phyloP scores from a whole-genome alignment of 1,284 basidiomycete genomes.

The Melampsora larici-populina region DNA sequence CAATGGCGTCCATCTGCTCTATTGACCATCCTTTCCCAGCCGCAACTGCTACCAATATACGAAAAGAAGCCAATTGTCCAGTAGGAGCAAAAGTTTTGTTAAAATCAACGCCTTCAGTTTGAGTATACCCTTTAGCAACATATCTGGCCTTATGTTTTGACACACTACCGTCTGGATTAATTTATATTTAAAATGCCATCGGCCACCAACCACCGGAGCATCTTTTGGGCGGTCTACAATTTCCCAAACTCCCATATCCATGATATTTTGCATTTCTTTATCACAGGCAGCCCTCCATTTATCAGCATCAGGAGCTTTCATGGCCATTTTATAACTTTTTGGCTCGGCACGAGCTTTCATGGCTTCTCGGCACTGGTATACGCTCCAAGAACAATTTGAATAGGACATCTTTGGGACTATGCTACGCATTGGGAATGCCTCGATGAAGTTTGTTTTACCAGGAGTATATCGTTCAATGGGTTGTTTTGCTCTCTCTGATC shows the following conservation, averaged over 20 bases:
- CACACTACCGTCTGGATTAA: background rate
- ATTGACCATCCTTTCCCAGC: too few relatives aligned
- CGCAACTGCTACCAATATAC: too few relatives aligned
- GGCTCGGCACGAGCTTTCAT: background rate
- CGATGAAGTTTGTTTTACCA: background rate
- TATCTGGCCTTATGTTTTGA: background rate
- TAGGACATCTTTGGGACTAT: too few relatives aligned
- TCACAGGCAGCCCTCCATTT: background rate
- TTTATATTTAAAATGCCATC: background rate
- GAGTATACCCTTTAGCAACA: too few relatives aligned
- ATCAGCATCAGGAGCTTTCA: background rate
- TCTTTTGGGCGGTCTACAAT: background rate
- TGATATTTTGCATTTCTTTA: too few relatives aligned
- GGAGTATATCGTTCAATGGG: too few relatives aligned
- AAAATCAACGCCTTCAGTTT: too few relatives aligned
- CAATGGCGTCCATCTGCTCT: constrained; percentile 30
- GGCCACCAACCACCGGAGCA: background rate
- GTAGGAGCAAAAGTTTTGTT: too few relatives aligned
- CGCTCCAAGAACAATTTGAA: too few relatives aligned
- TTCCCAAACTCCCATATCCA: background rate
- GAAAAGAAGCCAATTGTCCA: too few relatives aligned
- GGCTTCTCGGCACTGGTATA: too few relatives aligned
- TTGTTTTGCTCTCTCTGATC: too few relatives aligned
- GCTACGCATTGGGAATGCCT: background rate
- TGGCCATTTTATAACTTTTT: background rate